Base-by-base conservation (phyloP, 1,284 basidiomycete species). In the Kalmanozyma brasiliensis region DNA sequence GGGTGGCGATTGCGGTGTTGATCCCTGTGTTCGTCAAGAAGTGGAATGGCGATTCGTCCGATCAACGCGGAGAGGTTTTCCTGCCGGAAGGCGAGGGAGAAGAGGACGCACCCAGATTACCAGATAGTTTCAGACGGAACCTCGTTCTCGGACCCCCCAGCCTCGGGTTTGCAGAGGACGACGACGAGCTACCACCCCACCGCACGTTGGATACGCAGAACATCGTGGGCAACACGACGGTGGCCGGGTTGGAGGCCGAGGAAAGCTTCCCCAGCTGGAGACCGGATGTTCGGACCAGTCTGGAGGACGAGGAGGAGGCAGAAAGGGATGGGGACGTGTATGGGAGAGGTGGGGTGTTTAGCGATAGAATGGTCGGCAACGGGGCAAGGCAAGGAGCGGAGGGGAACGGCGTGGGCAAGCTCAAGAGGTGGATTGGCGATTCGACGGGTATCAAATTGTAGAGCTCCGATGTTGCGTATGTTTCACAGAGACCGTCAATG, bases 1-100 rank as follows among this genome's bases (percentile, higher is more conserved):
- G 91, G 0, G 89, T 97, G 44, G 89, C 91, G 49, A 86, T 93
- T 11, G 95, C 94, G 2, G 94, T 93, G 4, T 85, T 97, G 82
- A 91, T 96, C 49, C 94, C 94, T 0, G 92, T 97, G 8, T 11
- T 53, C 0, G 37, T 77, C 9, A 67, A 56, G 26, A 61, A 65
- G 8, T 60, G 14, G 13, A 8, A 43, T 16, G 32, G 24, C 32
- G 7, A 44, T 16, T 20, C 58, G 11, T 56, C 66, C 16, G 63
- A 64, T 16, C 51, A 64, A 4, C 45, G 42, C 8, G 74, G 68
- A 2, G 23, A 60, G 1, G 49, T 71, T 8, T 60, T 40, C n/a
- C 36, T 70, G 1, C 19, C 23, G 17, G 67, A 66, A 0, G 61
- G 55, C 19, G 52, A 71, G 10, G 66, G 51, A 2, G 48, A 64